Conservation (phyloP, 805 yeast species). For the Cyberlindnera lachancei region DNA sequence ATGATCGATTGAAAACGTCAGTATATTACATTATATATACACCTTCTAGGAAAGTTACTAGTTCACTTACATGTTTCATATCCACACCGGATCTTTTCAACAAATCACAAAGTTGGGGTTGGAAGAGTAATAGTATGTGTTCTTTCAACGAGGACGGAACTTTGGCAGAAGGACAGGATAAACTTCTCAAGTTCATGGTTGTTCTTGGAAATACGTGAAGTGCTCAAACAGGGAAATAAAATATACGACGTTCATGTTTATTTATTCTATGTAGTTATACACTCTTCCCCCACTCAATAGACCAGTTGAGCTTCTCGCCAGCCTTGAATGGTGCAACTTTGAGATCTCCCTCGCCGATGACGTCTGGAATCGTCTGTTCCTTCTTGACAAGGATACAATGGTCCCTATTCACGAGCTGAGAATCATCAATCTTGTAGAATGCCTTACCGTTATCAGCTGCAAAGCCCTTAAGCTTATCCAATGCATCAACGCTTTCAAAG, state of each 20-base stretch:
- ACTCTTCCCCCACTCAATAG: conserved; percentile 57
- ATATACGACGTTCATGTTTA: background rate
- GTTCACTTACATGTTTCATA: conserved; percentile 43
- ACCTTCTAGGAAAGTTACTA: conserved; percentile 39
- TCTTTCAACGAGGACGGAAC: conserved; percentile 42
- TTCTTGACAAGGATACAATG: conserved; percentile 50
- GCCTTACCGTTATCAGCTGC: conserved; percentile 65
- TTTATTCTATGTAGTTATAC: conserved; percentile 2
- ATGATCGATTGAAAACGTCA: conserved; percentile 35
- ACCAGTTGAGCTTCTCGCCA: conserved; percentile 67
- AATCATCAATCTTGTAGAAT: conserved; percentile 56
- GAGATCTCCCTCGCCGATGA: conserved; percentile 36
- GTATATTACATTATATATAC: conserved; percentile 50
- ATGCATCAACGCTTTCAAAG: conserved; percentile 57
- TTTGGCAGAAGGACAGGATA: conserved; percentile 35
- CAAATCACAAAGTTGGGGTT: conserved; percentile 53
- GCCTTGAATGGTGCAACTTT: conserved; percentile 82
- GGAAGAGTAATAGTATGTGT: conserved; percentile 51
- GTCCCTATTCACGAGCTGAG: conserved; percentile 37
- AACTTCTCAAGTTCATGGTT: conserved; percentile 40
- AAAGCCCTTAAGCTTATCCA: conserved; percentile 64
- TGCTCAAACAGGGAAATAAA: too few species aligned
- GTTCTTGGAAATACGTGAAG: conserved; percentile 36
- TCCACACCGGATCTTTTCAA: conserved; percentile 48
- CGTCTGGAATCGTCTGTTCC: conserved; percentile 51